Evolutionary conservation across 139 green algal species (phyloP), one percentile per base, ranked within the genome.

Genomic region (Chlamydomonas sp.): DNA sequence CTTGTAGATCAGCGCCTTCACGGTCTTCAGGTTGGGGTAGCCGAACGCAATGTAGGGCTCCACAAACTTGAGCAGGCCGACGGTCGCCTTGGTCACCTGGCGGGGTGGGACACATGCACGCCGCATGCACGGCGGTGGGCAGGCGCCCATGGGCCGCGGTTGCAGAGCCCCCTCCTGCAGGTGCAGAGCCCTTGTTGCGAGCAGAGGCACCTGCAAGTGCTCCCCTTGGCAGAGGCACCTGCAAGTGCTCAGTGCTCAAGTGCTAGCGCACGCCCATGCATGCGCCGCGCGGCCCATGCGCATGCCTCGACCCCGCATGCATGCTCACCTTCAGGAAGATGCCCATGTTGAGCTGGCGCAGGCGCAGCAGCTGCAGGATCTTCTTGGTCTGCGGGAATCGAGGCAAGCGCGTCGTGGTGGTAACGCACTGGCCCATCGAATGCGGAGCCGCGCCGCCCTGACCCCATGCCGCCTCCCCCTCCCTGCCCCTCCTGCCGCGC

Each of bases 1-100:
- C 91, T 99, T 99, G 90, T 97, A 97, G 76, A 99, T 90, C 29
- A 99, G 86, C 89, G 98, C 94, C 57, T 84, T 84, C 33, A 99
- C 91, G 3, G 88, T 92, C 93, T 98, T 98, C 62, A 97, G 84
- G 85, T 96, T 97, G 73, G 95, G 94, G 87, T 98, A 97, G 26
- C 88, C 95, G 77, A 79, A 99, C 0, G 95, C 84, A 49, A 99
- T 86, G 87, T 98, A 99, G n/a, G 95, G 95, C 86, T 99, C 95
- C 67, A 97, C 95, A 49, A 85, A 86, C 72, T 87, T 84, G 65
- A 99, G 80, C 92, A 98, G 96, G 82, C 90, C 94, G 39, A 98
- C 70, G 24, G 89, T 97, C 39, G 95, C 92, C 90, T 98, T 98
- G 92, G 96, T 99, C 31, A 97, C 84, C 85, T 93, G 82, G 48